A percentile compares a stretch with the other conserved stretches of the same genome.
phyloP scores from a whole-genome alignment of 805 yeast genomes.

The Nakazawaea laoshanensis region DNA sequence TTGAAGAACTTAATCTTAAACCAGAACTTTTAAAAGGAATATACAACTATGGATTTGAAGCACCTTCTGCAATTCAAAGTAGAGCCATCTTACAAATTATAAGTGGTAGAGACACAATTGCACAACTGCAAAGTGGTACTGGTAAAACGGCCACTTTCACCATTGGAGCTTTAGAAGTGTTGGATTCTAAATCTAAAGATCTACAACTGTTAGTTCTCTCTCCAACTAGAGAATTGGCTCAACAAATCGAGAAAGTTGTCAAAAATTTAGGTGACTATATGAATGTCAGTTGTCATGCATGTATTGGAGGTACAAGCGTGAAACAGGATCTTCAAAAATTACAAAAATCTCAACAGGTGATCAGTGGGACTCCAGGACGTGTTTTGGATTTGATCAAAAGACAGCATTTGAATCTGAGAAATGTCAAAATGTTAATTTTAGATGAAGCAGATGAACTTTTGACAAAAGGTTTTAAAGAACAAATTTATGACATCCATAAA shows the following conservation, averaged over 20 bases:
- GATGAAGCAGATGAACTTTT: constrained; percentile 99
- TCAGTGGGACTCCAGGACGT: constrained; percentile 98
- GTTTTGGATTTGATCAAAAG: constrained; percentile 94
- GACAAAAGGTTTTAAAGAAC: constrained; percentile 89
- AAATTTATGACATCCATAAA: constrained; percentile 88
- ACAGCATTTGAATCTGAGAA: constrained; percentile 71
- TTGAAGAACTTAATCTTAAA: constrained; percentile 71
- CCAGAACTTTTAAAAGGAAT: constrained; percentile 55
- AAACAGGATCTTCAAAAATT: constrained; percentile 83
- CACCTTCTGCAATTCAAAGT: constrained; percentile 76
- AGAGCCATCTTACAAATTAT: constrained; percentile 76
- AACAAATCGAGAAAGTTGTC: constrained; percentile 92
- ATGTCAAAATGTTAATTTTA: constrained; percentile 86
- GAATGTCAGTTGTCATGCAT: constrained; percentile 89
- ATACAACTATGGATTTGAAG: constrained; percentile 74
- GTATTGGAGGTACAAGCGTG: constrained; percentile 93
- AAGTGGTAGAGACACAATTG: constrained; percentile 64
- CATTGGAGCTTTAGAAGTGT: constrained; percentile 50
- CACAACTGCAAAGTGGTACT: constrained; percentile 87
- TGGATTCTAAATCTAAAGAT: constrained; percentile 63
- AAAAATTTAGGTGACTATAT: constrained; percentile 84
- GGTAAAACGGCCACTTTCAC: constrained; percentile 88
- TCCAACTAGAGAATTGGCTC: constrained; percentile 96
- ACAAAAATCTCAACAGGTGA: constrained; percentile 81
- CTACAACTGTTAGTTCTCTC: constrained; percentile 93